A percentile compares a stretch with the other conserved stretches of the same genome.
phyloP scores from a whole-genome alignment of 2,329 filamentous ascomycete species.

The Ophiostoma himal-ulmi region DNA sequence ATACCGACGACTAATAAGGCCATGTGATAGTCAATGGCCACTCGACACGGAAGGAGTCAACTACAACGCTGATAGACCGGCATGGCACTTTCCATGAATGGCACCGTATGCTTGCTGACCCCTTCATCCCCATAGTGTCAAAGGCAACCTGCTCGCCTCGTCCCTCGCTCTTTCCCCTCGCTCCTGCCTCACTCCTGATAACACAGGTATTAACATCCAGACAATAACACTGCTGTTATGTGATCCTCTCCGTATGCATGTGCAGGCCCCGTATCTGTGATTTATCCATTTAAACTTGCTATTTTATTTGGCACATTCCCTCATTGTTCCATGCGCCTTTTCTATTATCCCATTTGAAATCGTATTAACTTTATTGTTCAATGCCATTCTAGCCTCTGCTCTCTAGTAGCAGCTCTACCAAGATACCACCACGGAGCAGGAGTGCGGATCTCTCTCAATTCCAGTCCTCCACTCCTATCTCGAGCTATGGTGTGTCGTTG shows the following conservation, averaged over 20 bases:
- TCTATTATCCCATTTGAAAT: background rate
- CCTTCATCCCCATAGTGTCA: too few relatives aligned
- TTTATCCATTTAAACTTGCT: background rate
- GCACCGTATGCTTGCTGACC: too few relatives aligned
- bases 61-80: too few relatives aligned
- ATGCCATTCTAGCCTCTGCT: background rate
- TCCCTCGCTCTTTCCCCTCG: background rate
- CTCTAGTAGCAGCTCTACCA: background rate
- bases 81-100: too few relatives aligned
- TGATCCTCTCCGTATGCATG: constrained; percentile 4
- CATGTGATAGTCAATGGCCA: background rate
- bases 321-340: constrained; percentile 3
- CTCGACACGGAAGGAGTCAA: background rate
- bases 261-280: constrained; percentile 5
- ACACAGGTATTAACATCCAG: background rate
- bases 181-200: background rate
- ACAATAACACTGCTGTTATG: constrained; percentile 5
- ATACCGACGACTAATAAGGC: background rate
- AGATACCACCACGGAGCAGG: background rate
- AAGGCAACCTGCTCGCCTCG: too few relatives aligned
- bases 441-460: constrained; percentile 11
- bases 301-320: background rate
- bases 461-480: constrained; percentile 8
- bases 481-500: background rate
- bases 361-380: background rate